A percentile compares a stretch with the other conserved stretches of the same genome.
phyloP scores from a whole-genome alignment of 805 yeast species.

The Sungouiella blattae region DNA sequence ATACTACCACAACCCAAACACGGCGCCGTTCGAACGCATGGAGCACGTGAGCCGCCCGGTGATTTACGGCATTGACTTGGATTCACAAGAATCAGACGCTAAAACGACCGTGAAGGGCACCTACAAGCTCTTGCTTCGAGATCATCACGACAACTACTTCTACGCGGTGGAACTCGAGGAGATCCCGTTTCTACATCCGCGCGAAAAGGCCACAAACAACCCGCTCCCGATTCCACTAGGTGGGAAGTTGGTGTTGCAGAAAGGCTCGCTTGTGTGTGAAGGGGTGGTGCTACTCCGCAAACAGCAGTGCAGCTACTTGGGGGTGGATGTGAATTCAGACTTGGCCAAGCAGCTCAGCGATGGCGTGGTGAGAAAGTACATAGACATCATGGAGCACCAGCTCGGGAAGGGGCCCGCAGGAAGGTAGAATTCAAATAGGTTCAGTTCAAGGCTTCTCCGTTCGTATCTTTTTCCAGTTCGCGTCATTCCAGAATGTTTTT shows the following conservation, averaged over 20 bases:
- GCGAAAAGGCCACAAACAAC: conserved; percentile 15
- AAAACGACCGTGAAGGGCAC: conserved; percentile 14
- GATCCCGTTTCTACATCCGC: conserved; percentile 43
- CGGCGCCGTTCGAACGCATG: conserved; percentile 58
- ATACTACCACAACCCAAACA: conserved; percentile 51
- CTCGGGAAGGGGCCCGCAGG: conserved; percentile 4
- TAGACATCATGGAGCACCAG: conserved; percentile 27
- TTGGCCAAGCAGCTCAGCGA: conserved; percentile 28
- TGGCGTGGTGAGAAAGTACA: conserved; percentile 24
- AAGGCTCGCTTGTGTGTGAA: conserved; percentile 44
- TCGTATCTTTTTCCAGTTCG: too few relatives aligned
- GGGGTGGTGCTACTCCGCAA: conserved; percentile 42
- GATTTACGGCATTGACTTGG: conserved; percentile 32
- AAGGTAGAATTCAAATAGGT: too few relatives aligned
- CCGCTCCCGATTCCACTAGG: conserved; percentile 48
- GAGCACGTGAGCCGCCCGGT: conserved; percentile 46
- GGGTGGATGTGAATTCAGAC: conserved; percentile 21
- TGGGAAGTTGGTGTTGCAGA: conserved; percentile 49
- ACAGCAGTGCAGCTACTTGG: conserved; percentile 30
- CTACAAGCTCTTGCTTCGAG: conserved; percentile 59
- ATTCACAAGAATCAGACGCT: conserved; percentile 25
- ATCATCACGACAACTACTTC: conserved; percentile 44
- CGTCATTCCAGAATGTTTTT: too few relatives aligned
- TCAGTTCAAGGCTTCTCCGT: too few relatives aligned
- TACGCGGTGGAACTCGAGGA: conserved; percentile 59